Evolutionary conservation across 768 basidiomycete genomes (phyloP).

Genomic region (Scleroderma bovista): DNA sequence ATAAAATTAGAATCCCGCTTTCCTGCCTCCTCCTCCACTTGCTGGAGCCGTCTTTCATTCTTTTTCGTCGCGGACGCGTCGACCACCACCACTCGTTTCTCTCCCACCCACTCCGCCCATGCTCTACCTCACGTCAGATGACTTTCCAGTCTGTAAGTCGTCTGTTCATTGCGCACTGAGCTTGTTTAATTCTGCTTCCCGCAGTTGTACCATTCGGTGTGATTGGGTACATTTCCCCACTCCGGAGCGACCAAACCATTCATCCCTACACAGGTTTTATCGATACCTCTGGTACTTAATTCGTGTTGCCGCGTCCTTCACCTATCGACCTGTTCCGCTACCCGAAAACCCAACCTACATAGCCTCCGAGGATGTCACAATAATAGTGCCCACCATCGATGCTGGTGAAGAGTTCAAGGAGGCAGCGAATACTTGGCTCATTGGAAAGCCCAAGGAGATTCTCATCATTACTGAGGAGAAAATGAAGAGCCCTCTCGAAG

Average conservation of each 20-base stretch:
- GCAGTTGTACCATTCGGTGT: constrained; percentile 86
- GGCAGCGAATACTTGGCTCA: constrained; percentile 88
- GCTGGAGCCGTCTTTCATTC: not conserved
- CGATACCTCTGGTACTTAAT: constrained; percentile 93
- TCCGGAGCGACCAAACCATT: not conserved
- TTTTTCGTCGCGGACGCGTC: constrained; percentile 8
- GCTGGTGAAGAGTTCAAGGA: constrained; percentile 95
- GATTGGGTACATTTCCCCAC: constrained; percentile 57
- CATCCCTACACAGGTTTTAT: constrained; percentile 58
- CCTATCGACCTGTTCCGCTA: constrained; percentile 84
- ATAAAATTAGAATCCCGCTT: constrained; percentile 6
- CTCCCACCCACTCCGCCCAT: constrained; percentile 32
- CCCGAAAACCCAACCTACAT: constrained; percentile 89
- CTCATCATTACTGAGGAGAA: constrained; percentile 79
- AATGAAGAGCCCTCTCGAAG: constrained; percentile 85
- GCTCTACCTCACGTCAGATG: constrained; percentile 88
- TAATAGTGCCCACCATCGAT: constrained; percentile 94
- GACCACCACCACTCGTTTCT: constrained; percentile 9
- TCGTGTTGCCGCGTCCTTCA: constrained; percentile 68
- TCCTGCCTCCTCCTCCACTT: not conserved
- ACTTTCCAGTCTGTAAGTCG: constrained; percentile 83
- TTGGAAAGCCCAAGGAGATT: constrained; percentile 84
- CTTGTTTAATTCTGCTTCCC: constrained; percentile 4
- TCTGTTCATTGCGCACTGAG: not conserved
- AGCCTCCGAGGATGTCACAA: constrained; percentile 90